Percentiles rank a stretch among this genome's conserved stretches.
phyloP scores from a whole-genome alignment of 495 filamentous ascomycete genomes.

The Bombardia bombarda region DNA sequence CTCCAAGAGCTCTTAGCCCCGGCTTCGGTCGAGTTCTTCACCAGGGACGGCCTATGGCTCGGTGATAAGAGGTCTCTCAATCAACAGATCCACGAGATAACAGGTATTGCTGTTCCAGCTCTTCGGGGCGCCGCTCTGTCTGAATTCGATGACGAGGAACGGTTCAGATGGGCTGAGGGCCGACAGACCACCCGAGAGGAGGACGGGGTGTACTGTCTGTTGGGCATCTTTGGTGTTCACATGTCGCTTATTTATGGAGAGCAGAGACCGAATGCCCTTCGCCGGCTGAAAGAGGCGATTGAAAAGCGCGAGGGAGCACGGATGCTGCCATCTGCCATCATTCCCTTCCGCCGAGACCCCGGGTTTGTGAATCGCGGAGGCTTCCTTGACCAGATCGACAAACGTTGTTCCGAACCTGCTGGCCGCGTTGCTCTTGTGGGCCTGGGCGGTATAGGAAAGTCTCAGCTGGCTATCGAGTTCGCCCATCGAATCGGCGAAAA shows the following conservation, averaged over 20 bases:
- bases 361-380: not conserved
- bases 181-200: no score
- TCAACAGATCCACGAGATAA: not conserved
- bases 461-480: not conserved
- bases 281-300: no score
- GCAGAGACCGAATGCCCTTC: no score
- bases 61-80: slow-evolving; percentile 1
- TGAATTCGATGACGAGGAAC: no score
- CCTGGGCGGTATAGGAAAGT: slow-evolving; percentile 18
- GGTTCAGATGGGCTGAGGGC: no score
- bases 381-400: slow-evolving; percentile 14
- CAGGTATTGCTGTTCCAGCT: not conserved
- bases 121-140: not conserved
- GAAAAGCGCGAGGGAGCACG: no score
- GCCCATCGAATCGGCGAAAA: not conserved
- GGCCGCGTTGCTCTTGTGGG: slow-evolving; percentile 14
- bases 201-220: no score
- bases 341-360: not conserved
- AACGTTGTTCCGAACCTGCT: slow-evolving; percentile 16
- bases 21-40: not conserved
- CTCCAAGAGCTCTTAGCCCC: slow-evolving; percentile 5
- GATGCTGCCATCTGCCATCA: not conserved
- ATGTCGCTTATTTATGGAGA: no score
- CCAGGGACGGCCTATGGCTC: not conserved
- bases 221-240: no score